Evolutionary conservation across 2,329 filamentous ascomycete species (phyloP), one percentile per base, ranked within the genome.

Genomic region (Sporothrix mexicana): DNA sequence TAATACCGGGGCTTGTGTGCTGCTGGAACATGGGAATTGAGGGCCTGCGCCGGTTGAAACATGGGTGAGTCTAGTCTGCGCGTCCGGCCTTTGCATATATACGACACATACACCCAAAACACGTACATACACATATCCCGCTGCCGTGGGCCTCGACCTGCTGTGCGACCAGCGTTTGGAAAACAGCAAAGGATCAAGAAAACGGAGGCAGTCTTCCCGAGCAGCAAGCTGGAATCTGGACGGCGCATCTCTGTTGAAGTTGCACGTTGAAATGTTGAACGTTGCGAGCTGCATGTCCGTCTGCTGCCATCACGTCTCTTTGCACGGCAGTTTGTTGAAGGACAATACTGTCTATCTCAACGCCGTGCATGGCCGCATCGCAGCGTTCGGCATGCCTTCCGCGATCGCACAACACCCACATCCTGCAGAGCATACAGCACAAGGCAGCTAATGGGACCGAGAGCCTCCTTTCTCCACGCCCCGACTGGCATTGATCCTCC

Each of bases 31-130:
- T 75, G 73, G 71, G 70, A 72, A 30, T 72, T 70, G 62, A 47
- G 67, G 43, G 67, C 36, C 49, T 64, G 57, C 49, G 69, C 43
- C 70, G 51, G 68, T 75, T 69, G 72, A 75, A 75, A 62, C 64
- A 75, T 75, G 73, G 74, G 74, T 76, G 61, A 76, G 73, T 73
- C 15, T 41, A n/a, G 15, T 25, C 43, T 45, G 30, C 62, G 51
- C 67, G 36, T 55, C 47, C 49, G n/a, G 49, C 49, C 49, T 43
- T n/a, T 69, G 49, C 66, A 69, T 51, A 53, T 45, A 25, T 36
- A 36, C 30, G 30, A 36, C 36, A 68, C 25, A 20, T 45, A 25
- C 25, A 8, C 9, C 30, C 30, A 36, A 36, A 36, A 36, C 61
- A 47, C 15, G 23, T 13, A 53, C 45, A 20, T 15, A 15, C 66